Base-by-base conservation (phyloP, 208 protist species). In the Wallacemonas sp. region DNA sequence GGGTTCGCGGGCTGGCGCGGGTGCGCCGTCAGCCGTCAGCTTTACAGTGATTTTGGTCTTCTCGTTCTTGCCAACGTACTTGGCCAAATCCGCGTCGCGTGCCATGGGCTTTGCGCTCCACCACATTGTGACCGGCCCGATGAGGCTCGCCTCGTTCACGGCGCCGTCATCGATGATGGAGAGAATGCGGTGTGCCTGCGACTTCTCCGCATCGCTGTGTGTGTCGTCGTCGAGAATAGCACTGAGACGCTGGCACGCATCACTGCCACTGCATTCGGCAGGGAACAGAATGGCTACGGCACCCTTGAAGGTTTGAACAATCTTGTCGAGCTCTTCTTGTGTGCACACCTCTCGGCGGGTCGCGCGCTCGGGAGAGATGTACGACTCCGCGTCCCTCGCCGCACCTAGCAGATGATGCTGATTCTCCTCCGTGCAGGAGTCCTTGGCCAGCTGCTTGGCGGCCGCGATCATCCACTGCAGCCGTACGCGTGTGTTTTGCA, bases 11-110 rank as follows among this genome's bases (percentile, higher is more conserved):
- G 91, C 81, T 17, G 95, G 95, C 9, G 93, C 73, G 38, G 70
- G 66, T 3, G 70, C 74, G 30, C 90, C 90, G 24, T 92, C 79
- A 2, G 78, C 51, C 15, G 78, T 76, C 30, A 98, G 66, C 75
- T 98, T 98, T 64, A 95, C 90, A 41, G 91, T 94, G 46, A 97
- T 86, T 68, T 95, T 96, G 19, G 91, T 97, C 73, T 97, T 97
- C 22, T 97, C 94, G 68, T 97, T 97, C 62, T 90, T 96, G 21
- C 93, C 93, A 42, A 93, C 67, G 44, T 96, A 96, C 64, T 95
- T 95, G 60, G 70, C 58, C 15, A 97, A 79, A 47, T 93, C 82
- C 2, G 79, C 72, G 28, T 75, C 72, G 12, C 80, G 82, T 39
- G 88, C 81, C 36, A 97, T 80, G 47, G 87, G 88, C 73, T 94